Evolutionary conservation across 2,329 filamentous ascomycete genomes (phyloP), one percentile per base, ranked within the genome.

Genomic region (Claviceps monticola): DNA sequence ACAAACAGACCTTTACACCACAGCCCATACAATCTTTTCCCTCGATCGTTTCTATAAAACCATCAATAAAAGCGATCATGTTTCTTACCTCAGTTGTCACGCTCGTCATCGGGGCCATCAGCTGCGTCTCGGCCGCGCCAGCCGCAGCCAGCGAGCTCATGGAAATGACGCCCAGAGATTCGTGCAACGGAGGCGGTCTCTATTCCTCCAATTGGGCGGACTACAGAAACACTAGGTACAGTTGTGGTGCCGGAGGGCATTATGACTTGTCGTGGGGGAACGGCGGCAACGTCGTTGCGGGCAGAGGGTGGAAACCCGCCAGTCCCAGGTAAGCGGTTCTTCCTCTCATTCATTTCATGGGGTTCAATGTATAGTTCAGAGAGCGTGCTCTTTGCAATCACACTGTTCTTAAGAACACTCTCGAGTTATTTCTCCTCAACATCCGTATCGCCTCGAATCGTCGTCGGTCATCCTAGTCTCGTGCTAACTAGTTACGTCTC

Each of bases 301-400:
- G 78, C 36, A 80, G 79, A 64, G 78, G 78, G 41, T 80, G 77
- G 76, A 72, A 72, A 52, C 71, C 75, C 17, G 77, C 76, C 19
- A 66, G 62, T 53, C 62, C 67, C 34, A 68, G 73, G 74, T 79
- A 69, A 53, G 65, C 54, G 2, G 1, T 4, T 17, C 37, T 36
- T 46, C 21, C 8, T 46, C 11, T 21, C 23, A 21, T 13, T 44
- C 17, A 17, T 11, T 7, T n/a, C 11, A 13, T 36, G 26, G 9
- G 2, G 2, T 17, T 46, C 11, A 8, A 14, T 21, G 1, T 46
- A 51, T 66, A 65, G 7, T 2, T 11, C n/a, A 5, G 3, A 34
- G 29, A 34, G 29, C 29, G 3, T 34, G 9, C 29, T 14, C 4
- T 2, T 9, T 38, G 19, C 46, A 39, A 9, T 21, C 39, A 14